These are phyloP conservation scores for Nakazawaea pomicola DNA, from an alignment of 805 yeast genomes.

Conservation along the genomic window DNA sequence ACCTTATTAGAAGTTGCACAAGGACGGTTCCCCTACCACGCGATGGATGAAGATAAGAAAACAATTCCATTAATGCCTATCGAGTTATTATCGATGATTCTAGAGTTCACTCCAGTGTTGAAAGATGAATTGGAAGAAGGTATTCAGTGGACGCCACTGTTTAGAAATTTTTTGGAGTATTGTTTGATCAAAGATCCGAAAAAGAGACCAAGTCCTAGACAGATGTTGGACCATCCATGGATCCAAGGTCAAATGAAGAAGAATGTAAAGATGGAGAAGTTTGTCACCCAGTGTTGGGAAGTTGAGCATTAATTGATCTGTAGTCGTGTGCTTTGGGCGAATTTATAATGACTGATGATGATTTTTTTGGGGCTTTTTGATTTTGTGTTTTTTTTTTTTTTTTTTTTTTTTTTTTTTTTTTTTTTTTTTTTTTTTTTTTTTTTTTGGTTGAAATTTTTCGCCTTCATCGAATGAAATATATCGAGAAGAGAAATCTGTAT, in stretches of 20 bases:
- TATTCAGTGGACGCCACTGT: constrained; percentile 76
- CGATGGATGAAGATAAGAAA: constrained; percentile 27
- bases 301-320: background rate
- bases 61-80: constrained; percentile 71
- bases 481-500: too few species aligned
- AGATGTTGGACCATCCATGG: constrained; percentile 95
- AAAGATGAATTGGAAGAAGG: constrained; percentile 72
- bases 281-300: constrained; percentile 72
- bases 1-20: constrained; percentile 90
- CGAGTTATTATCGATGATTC: constrained; percentile 75
- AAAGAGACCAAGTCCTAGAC: constrained; percentile 87
- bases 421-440: too few species aligned
- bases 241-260: constrained; percentile 67
- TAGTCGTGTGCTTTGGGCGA: background rate
- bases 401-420: too few species aligned
- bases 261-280: constrained; percentile 79
- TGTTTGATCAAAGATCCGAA: constrained; percentile 77
- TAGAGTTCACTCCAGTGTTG: constrained; percentile 76
- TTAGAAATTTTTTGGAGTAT: constrained; percentile 75
- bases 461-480: too few species aligned
- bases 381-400: too few species aligned
- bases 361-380: too few species aligned
- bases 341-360: too few species aligned
- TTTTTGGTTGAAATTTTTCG: too few species aligned
- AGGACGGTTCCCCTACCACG: constrained; percentile 80